These are phyloP conservation scores for Colletotrichum tabaci DNA, from an alignment of 2,329 filamentous ascomycete species.

Conservation along the genomic window DNA sequence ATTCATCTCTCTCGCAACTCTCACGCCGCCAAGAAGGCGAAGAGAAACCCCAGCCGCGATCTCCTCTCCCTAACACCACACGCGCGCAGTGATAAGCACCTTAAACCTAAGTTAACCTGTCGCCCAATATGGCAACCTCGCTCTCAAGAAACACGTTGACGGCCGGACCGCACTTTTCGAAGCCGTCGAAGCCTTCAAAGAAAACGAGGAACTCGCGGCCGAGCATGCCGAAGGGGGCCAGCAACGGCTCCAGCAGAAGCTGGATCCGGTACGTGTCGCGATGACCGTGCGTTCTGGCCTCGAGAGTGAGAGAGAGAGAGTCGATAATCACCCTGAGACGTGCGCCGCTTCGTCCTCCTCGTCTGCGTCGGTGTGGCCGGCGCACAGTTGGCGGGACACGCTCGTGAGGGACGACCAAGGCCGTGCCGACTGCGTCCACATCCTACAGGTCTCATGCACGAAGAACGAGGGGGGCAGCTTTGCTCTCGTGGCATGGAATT, in stretches of 20 bases:
- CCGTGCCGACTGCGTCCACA: slow-evolving; percentile 1
- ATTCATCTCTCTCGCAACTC: neutral
- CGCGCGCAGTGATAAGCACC: slow-evolving; percentile 21
- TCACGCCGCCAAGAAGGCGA: slow-evolving; percentile 15
- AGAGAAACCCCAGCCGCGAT: neutral
- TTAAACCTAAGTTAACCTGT: neutral
- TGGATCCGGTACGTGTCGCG: slow-evolving; percentile 34
- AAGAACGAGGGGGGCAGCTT: neutral
- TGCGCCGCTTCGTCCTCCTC: slow-evolving; percentile 24
- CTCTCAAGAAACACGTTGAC: slow-evolving; percentile 21
- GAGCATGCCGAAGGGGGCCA: slow-evolving; percentile 17
- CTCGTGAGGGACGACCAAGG: slow-evolving; percentile 10
- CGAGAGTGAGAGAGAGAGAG: neutral
- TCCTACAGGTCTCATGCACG: neutral
- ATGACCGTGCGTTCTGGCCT: slow-evolving; percentile 31
- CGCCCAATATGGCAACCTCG: slow-evolving; percentile 7
- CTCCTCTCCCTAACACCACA: slow-evolving; percentile 5
- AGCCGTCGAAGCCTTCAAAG: neutral
- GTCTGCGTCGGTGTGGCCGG: neutral
- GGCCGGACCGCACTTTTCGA: slow-evolving; percentile 10
- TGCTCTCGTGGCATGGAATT: neutral
- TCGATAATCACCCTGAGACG: slow-evolving; percentile 9
- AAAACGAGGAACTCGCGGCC: slow-evolving; percentile 5
- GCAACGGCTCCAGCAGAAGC: slow-evolving; percentile 11
- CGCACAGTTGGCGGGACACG: slow-evolving; percentile 19